Percentiles rank a stretch among this genome's conserved stretches.
Evolutionary conservation across 306 rosid genomes (phyloP).

Genomic region (Inga leiocalycina): DNA sequence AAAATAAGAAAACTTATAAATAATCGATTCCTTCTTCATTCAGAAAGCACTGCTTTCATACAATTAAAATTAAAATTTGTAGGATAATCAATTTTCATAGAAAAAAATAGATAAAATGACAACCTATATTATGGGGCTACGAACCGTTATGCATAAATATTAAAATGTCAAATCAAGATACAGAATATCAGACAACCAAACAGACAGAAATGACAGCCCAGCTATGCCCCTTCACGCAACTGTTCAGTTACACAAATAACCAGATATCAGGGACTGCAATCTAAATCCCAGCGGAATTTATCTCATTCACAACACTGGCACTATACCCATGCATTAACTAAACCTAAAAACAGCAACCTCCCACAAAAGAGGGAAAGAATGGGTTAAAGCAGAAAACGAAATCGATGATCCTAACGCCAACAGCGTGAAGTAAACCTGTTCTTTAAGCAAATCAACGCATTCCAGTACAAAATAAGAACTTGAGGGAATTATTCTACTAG

Average conservation of each 20-base stretch:
- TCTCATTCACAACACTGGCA: constrained; percentile 26
- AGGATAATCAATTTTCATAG: background rate
- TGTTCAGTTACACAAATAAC: constrained; percentile 20
- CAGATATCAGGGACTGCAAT: constrained; percentile 16
- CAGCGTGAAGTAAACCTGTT: constrained; percentile 32
- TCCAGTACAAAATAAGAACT: constrained; percentile 19
- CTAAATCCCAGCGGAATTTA: background rate
- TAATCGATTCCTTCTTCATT: background rate
- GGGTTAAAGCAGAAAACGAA: constrained; percentile 26
- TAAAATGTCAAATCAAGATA: background rate
- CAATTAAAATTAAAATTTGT: too few relatives aligned
- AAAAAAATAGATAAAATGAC: background rate
- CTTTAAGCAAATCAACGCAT: constrained; percentile 31
- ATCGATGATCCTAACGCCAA: constrained; percentile 4
- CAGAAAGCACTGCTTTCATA: background rate
- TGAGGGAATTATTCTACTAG: constrained; percentile 1
- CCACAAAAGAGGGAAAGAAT: constrained; percentile 43
- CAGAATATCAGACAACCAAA: background rate
- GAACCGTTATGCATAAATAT: background rate
- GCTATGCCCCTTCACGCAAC: background rate
- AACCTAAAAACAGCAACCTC: constrained; percentile 36
- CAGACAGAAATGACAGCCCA: background rate
- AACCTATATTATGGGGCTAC: background rate
- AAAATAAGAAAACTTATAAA: background rate
- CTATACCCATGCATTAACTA: constrained; percentile 34